These are phyloP conservation scores for Mortierella sp. DNA, from an alignment of 371 early-diverging fungal genomes.

Conservation along the genomic window DNA sequence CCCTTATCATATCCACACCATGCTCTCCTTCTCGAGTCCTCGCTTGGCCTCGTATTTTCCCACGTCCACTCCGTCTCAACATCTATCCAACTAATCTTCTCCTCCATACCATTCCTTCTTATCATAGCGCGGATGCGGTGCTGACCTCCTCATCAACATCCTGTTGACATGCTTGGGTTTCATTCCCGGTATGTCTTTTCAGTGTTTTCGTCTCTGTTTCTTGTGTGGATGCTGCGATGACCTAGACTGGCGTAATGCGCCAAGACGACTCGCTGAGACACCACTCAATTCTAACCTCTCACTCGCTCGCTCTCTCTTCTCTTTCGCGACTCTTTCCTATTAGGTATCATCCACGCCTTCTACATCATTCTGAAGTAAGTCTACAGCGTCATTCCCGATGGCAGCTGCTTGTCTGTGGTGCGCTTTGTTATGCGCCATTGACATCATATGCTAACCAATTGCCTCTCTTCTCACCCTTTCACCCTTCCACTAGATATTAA, in stretches of 20 bases:
- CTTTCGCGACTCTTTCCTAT: neutral
- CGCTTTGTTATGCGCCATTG: neutral
- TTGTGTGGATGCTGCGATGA: neutral
- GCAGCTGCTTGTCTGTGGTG: neutral
- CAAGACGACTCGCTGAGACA: neutral
- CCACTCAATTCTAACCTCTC: neutral
- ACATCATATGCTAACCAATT: neutral
- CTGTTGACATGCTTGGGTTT: conserved; percentile 83
- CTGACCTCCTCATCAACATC: conserved; percentile 86
- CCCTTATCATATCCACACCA: too few species aligned
- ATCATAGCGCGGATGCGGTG: conserved; percentile 67
- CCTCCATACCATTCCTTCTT: neutral
- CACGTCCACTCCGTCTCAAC: neutral
- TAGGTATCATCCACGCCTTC: conserved; percentile 66
- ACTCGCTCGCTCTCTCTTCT: neutral
- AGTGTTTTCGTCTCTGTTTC: neutral
- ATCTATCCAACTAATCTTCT: neutral
- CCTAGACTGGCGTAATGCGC: neutral
- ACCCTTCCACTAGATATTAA: neutral
- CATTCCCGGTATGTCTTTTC: conserved; percentile 76
- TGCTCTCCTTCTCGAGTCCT: neutral
- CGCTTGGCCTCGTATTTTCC: neutral
- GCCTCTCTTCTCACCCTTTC: neutral
- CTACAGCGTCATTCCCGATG: conserved; percentile 4
- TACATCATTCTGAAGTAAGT: conserved; percentile 64